Evolutionary conservation across 1,284 basidiomycete species (phyloP).

Genomic region (Coniferiporia weirii): DNA sequence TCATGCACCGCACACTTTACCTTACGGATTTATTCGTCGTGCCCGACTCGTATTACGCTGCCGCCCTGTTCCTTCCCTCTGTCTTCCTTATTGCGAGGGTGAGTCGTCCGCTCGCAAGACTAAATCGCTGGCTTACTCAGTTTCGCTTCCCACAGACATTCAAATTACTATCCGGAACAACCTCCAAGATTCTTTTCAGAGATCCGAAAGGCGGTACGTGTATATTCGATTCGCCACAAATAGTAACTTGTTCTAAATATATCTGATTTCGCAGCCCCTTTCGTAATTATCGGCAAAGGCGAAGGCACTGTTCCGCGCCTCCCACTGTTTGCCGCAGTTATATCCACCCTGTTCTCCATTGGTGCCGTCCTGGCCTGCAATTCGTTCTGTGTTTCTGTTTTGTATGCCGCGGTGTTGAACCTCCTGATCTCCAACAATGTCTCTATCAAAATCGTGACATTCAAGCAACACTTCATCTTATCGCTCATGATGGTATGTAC

Average conservation of each 20-base stretch:
- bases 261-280: background rate
- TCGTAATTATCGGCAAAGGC: background rate
- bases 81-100: constrained; percentile 1
- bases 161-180: background rate
- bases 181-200: background rate
- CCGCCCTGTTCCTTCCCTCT: background rate
- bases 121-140: too few relatives aligned
- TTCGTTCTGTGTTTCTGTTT: background rate
- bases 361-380: background rate
- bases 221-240: background rate
- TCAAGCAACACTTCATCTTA: background rate
- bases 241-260: background rate
- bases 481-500: background rate
- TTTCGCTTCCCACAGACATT: background rate
- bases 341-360: background rate
- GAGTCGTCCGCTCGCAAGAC: background rate
- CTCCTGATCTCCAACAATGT: background rate
- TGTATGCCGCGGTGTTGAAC: constrained; percentile 3
- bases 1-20: background rate
- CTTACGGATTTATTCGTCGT: background rate
- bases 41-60: constrained; percentile 1
- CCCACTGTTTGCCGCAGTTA: background rate
- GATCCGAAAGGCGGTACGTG: constrained; percentile 2
- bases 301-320: background rate
- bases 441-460: background rate